Percentiles rank a stretch among this genome's conserved stretches.
Evolutionary conservation across 768 basidiomycete genomes (phyloP).

Genomic region (Naganishia onofrii): DNA sequence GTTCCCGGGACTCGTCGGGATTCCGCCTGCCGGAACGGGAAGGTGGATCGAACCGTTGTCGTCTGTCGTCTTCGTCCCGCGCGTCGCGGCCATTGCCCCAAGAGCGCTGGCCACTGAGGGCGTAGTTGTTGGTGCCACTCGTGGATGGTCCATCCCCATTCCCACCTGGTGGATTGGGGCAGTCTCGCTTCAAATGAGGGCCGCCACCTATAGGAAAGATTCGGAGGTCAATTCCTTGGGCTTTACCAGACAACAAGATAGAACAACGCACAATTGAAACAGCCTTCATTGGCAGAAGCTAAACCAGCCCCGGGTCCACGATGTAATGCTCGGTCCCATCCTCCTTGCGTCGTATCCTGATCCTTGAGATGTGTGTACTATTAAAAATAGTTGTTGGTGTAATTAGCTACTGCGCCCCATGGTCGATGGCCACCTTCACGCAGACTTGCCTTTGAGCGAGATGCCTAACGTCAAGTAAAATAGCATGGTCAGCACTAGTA

Average conservation of each 20-base stretch:
- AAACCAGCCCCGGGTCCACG: constrained; percentile 38
- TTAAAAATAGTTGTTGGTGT: constrained; percentile 59
- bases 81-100: constrained; percentile 21
- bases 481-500: background rate
- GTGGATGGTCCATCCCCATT: constrained; percentile 37
- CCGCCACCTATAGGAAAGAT: constrained; percentile 60
- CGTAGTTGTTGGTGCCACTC: constrained; percentile 26
- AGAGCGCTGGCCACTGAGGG: constrained; percentile 33
- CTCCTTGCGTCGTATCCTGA: constrained; percentile 74
- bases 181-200: constrained; percentile 63
- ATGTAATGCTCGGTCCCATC: constrained; percentile 44
- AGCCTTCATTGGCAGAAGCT: constrained; percentile 60
- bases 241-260: background rate
- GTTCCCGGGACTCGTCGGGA: background rate
- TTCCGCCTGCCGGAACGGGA: background rate
- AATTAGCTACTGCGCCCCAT: background rate
- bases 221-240: constrained; percentile 9
- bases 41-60: background rate
- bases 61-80: background rate
- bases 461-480: constrained; percentile 20
- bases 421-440: background rate
- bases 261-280: constrained; percentile 68
- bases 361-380: constrained; percentile 95
- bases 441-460: constrained; percentile 23
- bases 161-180: constrained; percentile 39